Base-by-base conservation (phyloP, 2,329 filamentous ascomycete genomes). In the Aschersonia sp. region DNA sequence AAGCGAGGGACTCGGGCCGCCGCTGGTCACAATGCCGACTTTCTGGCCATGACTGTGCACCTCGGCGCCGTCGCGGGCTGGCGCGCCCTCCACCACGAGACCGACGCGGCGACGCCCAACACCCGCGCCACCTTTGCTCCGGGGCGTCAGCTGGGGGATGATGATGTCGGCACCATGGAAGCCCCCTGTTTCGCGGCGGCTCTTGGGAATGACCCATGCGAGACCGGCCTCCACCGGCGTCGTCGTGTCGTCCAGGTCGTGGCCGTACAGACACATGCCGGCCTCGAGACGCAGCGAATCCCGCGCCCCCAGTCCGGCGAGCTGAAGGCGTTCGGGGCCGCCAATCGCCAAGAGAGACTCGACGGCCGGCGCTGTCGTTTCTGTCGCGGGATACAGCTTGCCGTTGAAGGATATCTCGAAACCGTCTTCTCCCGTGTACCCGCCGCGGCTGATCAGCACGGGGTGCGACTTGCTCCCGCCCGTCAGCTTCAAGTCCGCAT, bases 201-300 rank as follows among this genome's bases (percentile, higher is more conserved):
- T 78, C 61, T 88, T 89, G 53, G 85, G 82, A 51, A 98, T 82
- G 59, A 96, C 78, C 91, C 92, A 98, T 54, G 64, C 61, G 32
- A 80, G 70, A 10, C 65, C 70, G 32, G 66, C 77, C 65, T 80
- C 77, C 53, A 75, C 73, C 12, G 76, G 76, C 12, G 76, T 79
- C 20, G 73, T 79, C n/a, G 65, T 64, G 61, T 95, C 91, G 62
- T 94, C 82, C 40, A 98, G 77, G 64, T 98, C 92, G 68, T 97
- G 88, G n/a, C 92, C 92, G 68, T 98, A 98, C n/a, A 98, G 76
- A 66, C 92, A 98, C 91, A 98, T 94, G 51, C 92, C 92, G 0
- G 92, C 92, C 70, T 98, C 92, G 31, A 98, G 80, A 44, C 92
- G 82, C 51, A 98, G 78, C 52, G 85, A 94, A 65, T 98, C 92